Percentiles rank a stretch among this genome's conserved stretches.
These are phyloP conservation scores for Hippophae tibetana DNA, from an alignment of 306 rosid genomes.

Conservation along the genomic window DNA sequence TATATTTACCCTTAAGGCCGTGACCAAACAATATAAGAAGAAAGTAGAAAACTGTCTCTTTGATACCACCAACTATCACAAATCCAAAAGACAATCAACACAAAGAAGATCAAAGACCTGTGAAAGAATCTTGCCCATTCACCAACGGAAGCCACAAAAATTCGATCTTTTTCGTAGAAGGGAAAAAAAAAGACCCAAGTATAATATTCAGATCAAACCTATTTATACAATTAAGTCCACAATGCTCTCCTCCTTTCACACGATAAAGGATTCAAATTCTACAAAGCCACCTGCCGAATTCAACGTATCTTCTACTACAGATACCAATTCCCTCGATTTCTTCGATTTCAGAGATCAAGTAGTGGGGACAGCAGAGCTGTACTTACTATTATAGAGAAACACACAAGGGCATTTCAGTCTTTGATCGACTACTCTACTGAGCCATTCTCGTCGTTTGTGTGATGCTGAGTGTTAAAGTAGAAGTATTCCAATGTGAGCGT, in stretches of 20 bases:
- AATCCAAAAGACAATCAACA: constrained; percentile 1
- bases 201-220: constrained; percentile 34
- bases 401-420: too few relatives aligned
- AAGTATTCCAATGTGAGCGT: too few relatives aligned
- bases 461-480: too few relatives aligned
- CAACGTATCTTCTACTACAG: constrained; percentile 4
- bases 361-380: constrained; percentile 13
- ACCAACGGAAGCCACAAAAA: too few relatives aligned
- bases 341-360: constrained; percentile 11
- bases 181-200: constrained; percentile 22
- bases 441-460: too few relatives aligned
- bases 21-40: too few relatives aligned
- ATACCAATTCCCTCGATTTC: constrained; percentile 17
- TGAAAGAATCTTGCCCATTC: constrained; percentile 2
- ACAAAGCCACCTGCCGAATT: constrained; percentile 18
- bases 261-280: constrained; percentile 14
- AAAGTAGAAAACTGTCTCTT: too few relatives aligned
- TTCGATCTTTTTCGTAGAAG: background rate
- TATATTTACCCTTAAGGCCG: too few relatives aligned
- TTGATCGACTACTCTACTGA: too few relatives aligned
- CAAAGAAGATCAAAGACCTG: constrained; percentile 6
- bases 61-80: constrained; percentile 11
- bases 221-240: constrained; percentile 9
- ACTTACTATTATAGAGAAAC: background rate
- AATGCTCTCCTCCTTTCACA: background rate